phyloP scores from a whole-genome alignment of 2,329 filamentous ascomycete species.

The Fusarium pseudoanthophilum region DNA sequence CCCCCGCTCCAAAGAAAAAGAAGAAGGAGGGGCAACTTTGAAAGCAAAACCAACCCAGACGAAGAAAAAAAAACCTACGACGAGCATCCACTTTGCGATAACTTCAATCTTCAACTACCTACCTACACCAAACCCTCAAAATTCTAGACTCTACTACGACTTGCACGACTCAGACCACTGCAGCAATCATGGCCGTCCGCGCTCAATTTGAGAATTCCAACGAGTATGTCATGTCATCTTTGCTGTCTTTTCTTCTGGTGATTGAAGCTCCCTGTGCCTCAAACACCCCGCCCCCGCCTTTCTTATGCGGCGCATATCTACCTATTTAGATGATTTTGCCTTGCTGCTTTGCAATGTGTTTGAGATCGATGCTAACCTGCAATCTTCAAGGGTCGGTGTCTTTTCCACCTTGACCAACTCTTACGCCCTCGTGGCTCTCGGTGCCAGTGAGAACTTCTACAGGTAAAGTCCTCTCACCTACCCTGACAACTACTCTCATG shows the following conservation, averaged over 20 bases:
- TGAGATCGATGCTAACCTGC: conserved; percentile 14
- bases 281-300: conserved; percentile 44
- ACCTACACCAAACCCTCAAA: conserved; percentile 7
- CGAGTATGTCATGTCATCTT: conserved; percentile 75
- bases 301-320: conserved; percentile 6
- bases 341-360: background rate
- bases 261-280: conserved; percentile 19
- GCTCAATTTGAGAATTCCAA: conserved; percentile 91
- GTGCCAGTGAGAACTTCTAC: conserved; percentile 99
- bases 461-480: conserved; percentile 59
- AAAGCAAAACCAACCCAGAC: background rate
- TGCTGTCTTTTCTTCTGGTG: background rate
- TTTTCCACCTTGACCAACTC: conserved; percentile 97
- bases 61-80: conserved; percentile 33
- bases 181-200: conserved; percentile 70
- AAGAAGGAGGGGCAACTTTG: background rate
- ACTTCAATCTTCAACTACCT: background rate
- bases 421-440: conserved; percentile 92
- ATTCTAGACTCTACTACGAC: conserved; percentile 34
- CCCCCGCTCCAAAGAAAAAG: conserved; percentile 1
- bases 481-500: background rate
- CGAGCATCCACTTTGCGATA: conserved; percentile 37
- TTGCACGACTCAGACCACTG: conserved; percentile 24
- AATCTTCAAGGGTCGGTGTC: conserved; percentile 82
- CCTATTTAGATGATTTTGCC: background rate